Conservation (phyloP, 441 rosid species). For the Euphorbia corollata region DNA sequence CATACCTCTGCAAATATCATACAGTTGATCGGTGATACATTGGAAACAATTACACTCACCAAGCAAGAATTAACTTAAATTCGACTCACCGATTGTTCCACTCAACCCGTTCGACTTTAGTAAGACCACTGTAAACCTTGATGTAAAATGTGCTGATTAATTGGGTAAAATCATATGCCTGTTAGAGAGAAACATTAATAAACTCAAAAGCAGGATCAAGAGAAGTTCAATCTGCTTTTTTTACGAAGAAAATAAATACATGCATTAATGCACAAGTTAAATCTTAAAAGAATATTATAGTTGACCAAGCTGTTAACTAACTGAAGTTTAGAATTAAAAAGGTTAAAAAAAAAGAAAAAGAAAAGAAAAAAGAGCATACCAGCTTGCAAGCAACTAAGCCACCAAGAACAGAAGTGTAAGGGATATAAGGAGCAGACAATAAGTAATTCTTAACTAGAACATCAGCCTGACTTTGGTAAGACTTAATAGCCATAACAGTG, state of each 20-base stretch:
- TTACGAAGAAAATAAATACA: conserved; percentile 27
- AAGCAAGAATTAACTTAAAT: background rate
- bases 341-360: background rate
- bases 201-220: conserved; percentile 24
- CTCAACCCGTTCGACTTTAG: conserved; percentile 35
- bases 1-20: conserved; percentile 31
- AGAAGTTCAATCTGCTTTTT: conserved; percentile 3
- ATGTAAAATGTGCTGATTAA: conserved; percentile 35
- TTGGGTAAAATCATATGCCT: conserved; percentile 41
- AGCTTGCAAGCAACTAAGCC: conserved; percentile 47
- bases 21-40: background rate
- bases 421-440: conserved; percentile 43
- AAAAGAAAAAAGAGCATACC: conserved; percentile 23
- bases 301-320: background rate
- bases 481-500: conserved; percentile 37
- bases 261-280: background rate
- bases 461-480: conserved; percentile 46
- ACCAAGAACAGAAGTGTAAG: conserved; percentile 45
- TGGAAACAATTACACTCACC: background rate
- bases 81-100: conserved; percentile 41
- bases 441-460: conserved; percentile 41
- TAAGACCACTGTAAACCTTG: conserved; percentile 35
- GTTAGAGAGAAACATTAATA: conserved; percentile 19
- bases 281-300: background rate
- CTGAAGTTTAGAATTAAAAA: conserved; percentile 3